Evolutionary conservation across 768 basidiomycete genomes (phyloP).

Genomic region (Scleroderma bovista): DNA sequence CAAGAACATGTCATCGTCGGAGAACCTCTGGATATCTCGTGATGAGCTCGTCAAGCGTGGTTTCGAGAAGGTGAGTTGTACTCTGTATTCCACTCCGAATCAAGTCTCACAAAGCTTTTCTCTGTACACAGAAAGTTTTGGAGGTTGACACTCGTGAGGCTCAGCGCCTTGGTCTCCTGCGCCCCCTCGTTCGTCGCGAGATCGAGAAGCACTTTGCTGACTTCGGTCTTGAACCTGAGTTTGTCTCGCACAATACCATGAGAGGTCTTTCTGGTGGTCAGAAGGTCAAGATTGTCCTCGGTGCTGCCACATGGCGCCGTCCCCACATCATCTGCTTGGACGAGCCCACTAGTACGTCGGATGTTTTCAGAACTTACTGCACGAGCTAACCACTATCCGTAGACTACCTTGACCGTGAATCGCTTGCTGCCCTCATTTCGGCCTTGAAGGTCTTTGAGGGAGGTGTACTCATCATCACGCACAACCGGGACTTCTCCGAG

Average conservation of each 20-base stretch:
- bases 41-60: conserved; percentile 97
- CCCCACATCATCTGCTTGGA: conserved; percentile 97
- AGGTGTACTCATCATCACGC: conserved; percentile 96
- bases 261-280: conserved; percentile 97
- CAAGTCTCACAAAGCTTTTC: not conserved
- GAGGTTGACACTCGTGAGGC: conserved; percentile 98
- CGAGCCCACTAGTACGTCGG: conserved; percentile 80
- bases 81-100: not conserved
- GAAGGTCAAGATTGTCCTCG: conserved; percentile 99
- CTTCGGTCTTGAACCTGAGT: conserved; percentile 98
- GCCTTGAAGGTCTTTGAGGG: conserved; percentile 98
- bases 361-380: not conserved
- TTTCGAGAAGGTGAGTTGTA: conserved; percentile 74
- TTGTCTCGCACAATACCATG: conserved; percentile 99
- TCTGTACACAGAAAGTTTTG: conserved; percentile 69
- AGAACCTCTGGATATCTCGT: conserved; percentile 97
- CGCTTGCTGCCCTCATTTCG: conserved; percentile 96
- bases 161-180: conserved; percentile 89
- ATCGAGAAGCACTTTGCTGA: conserved; percentile 99
- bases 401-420: conserved; percentile 99
- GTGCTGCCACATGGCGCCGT: conserved; percentile 98
- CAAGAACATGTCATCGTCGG: conserved; percentile 91
- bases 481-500: conserved; percentile 99
- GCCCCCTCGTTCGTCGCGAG: conserved; percentile 96
- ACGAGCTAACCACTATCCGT: conserved; percentile 1